A percentile compares a stretch with the other conserved stretches of the same genome.
Evolutionary conservation across 1,284 basidiomycete species (phyloP).

Genomic region (Sporisorium sorghi): DNA sequence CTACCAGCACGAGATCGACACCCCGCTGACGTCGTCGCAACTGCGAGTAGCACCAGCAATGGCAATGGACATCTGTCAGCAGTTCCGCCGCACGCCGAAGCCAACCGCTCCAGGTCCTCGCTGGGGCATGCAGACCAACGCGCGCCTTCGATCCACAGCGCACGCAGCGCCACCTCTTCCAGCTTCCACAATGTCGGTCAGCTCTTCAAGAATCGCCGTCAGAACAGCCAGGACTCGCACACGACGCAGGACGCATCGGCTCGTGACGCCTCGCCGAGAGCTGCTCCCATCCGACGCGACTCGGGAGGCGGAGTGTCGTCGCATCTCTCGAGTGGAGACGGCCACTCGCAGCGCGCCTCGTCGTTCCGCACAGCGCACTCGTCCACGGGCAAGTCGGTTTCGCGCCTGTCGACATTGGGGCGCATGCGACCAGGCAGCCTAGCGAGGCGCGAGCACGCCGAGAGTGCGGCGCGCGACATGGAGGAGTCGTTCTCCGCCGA

Average conservation of each 20-base stretch:
- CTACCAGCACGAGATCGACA: neutral
- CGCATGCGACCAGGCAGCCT: slow-evolving; percentile 37
- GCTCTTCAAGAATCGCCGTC: slow-evolving; percentile 14
- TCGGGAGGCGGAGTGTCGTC: slow-evolving; percentile 29
- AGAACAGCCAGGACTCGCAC: slow-evolving; percentile 30
- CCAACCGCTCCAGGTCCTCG: slow-evolving; percentile 16
- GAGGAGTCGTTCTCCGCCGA: slow-evolving; percentile 42
- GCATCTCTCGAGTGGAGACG: slow-evolving; percentile 43
- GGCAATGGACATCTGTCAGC: slow-evolving; percentile 2
- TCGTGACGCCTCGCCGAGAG: neutral
- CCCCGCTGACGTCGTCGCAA: too few relatives aligned
- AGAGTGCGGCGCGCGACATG: slow-evolving; percentile 25
- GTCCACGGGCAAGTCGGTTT: slow-evolving; percentile 21
- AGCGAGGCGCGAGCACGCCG: slow-evolving; percentile 25
- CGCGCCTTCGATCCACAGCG: slow-evolving; percentile 26
- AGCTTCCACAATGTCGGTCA: slow-evolving; percentile 23
- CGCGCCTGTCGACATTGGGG: slow-evolving; percentile 33
- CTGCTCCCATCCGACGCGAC: slow-evolving; percentile 18
- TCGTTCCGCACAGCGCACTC: slow-evolving; percentile 39
- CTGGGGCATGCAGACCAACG: slow-evolving; percentile 12
- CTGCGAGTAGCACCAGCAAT: neutral
- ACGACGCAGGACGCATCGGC: neutral
- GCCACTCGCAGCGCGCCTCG: slow-evolving; percentile 30
- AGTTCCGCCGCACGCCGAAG: slow-evolving; percentile 1
- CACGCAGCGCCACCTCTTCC: slow-evolving; percentile 23